Conservation (phyloP, 768 basidiomycete species). For the Tylopilus vinaceipallidus region DNA sequence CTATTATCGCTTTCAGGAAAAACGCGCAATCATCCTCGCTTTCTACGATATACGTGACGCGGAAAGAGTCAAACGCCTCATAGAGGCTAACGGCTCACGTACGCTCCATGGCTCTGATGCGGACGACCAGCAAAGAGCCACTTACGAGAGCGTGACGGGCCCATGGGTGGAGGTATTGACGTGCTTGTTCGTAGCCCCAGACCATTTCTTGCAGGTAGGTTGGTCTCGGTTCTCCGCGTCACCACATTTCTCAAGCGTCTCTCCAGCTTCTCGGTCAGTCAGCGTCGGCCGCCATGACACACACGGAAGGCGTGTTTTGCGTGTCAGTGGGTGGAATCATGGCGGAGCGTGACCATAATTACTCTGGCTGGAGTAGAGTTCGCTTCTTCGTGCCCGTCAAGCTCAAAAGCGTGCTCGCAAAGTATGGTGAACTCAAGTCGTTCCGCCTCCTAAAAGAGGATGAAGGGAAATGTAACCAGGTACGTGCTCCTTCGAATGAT, state of each 20-base stretch:
- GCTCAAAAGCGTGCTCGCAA: conserved; percentile 28
- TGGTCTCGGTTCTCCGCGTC: conserved; percentile 3
- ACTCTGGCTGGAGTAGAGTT: conserved; percentile 23
- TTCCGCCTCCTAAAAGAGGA: conserved; percentile 28
- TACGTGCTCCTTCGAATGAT: conserved; percentile 14
- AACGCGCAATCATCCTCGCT: conserved; percentile 54
- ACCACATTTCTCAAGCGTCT: conserved; percentile 1
- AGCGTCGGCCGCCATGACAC: conserved; percentile 46
- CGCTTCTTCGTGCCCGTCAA: conserved; percentile 28
- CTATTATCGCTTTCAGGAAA: conserved; percentile 48
- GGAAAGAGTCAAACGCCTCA: conserved; percentile 42
- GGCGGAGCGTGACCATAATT: conserved; percentile 19
- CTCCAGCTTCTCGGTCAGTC: conserved; percentile 50
- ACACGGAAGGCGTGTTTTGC: conserved; percentile 51
- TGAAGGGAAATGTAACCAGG: conserved; percentile 27
- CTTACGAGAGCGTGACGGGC: conserved; percentile 2
- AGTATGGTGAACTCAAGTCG: conserved; percentile 32
- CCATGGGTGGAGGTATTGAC: conserved; percentile 31
- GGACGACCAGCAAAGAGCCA: conserved; percentile 7
- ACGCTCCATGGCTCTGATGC: neutral
- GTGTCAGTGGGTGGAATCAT: conserved; percentile 39
- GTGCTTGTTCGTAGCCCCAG: conserved; percentile 45
- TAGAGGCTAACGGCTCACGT: conserved; percentile 28
- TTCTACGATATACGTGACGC: conserved; percentile 63
- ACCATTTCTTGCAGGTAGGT: conserved; percentile 46